A percentile compares a stretch with the other conserved stretches of the same genome.
phyloP scores from a whole-genome alignment of 495 filamentous ascomycete genomes.

The Penicillium argentinense region DNA sequence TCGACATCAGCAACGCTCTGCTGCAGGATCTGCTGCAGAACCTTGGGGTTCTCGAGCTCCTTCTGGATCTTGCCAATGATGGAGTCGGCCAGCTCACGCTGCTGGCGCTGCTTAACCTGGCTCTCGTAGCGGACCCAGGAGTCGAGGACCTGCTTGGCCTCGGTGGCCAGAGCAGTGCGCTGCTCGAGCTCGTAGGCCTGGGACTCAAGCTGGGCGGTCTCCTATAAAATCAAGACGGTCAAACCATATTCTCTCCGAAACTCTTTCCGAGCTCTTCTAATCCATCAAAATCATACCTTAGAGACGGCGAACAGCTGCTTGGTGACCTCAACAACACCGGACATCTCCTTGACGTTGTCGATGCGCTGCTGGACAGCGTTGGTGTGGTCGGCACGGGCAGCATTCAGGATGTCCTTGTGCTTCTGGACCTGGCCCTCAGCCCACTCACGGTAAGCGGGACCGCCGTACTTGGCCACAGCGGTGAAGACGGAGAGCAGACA shows the following conservation, averaged over 20 bases:
- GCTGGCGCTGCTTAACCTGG: conserved; percentile 97
- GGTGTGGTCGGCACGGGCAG: conserved; percentile 90
- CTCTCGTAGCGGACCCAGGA: conserved; percentile 98
- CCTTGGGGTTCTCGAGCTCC: conserved; percentile 96
- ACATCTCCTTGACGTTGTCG: conserved; percentile 88
- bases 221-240: conserved; percentile 51
- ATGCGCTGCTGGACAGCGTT: conserved; percentile 91
- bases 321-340: conserved; percentile 90
- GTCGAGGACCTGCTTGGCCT: conserved; percentile 94
- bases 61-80: conserved; percentile 96
- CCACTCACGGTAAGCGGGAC: conserved; percentile 90
- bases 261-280: too few species aligned
- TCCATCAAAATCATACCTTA: conserved; percentile 63
- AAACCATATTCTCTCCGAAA: neutral
- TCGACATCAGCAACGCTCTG: conserved; percentile 95
- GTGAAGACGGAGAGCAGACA: conserved; percentile 86
- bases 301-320: conserved; percentile 97
- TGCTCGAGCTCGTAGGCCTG: conserved; percentile 97
- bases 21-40: conserved; percentile 89
- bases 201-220: conserved; percentile 94
- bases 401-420: conserved; percentile 90
- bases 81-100: conserved; percentile 88
- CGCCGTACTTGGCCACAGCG: conserved; percentile 85
- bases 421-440: conserved; percentile 81
- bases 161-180: conserved; percentile 78